phyloP scores from a whole-genome alignment of 108 stramenopile genomes.

The Nitzschia palea region DNA sequence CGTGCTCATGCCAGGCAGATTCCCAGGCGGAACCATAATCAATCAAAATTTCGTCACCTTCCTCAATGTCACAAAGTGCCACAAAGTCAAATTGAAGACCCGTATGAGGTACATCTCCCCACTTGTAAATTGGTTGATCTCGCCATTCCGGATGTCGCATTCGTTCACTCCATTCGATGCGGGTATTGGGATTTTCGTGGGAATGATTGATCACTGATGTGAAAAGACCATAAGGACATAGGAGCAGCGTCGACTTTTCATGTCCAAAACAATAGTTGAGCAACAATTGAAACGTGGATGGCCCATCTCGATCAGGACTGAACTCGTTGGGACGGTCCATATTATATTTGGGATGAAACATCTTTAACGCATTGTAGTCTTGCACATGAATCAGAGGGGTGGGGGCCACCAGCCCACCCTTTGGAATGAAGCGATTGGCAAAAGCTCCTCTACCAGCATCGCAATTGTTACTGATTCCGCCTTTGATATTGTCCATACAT shows the following conservation, averaged over 20 bases:
- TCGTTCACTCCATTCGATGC: conserved; percentile 34
- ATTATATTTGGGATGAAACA: neutral
- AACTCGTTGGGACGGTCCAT: neutral
- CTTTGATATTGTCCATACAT: conserved; percentile 68
- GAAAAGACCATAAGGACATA: conserved; percentile 48
- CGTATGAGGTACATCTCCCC: conserved; percentile 7
- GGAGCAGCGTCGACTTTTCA: conserved; percentile 41
- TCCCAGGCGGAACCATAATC: conserved; percentile 76
- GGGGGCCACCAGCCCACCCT: conserved; percentile 63
- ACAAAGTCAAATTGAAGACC: conserved; percentile 55
- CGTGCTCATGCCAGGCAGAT: conserved; percentile 60
- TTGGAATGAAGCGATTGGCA: conserved; percentile 68
- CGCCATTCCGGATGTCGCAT: conserved; percentile 33
- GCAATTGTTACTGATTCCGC: conserved; percentile 40
- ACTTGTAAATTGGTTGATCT: conserved; percentile 15
- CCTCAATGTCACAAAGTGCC: conserved; percentile 56
- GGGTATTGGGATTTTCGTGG: conserved; percentile 43
- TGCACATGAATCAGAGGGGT: conserved; percentile 71
- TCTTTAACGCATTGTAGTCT: conserved; percentile 21
- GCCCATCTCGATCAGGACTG: conserved; percentile 7
- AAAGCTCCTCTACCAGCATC: conserved; percentile 80
- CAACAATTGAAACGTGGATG: conserved; percentile 24
- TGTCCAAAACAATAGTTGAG: conserved; percentile 54
- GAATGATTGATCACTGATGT: conserved; percentile 67
- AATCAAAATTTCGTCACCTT: conserved; percentile 65